These are phyloP conservation scores for Oldenlandia corymbosa DNA, from an alignment of 257 asterid genomes.

Conservation along the genomic window DNA sequence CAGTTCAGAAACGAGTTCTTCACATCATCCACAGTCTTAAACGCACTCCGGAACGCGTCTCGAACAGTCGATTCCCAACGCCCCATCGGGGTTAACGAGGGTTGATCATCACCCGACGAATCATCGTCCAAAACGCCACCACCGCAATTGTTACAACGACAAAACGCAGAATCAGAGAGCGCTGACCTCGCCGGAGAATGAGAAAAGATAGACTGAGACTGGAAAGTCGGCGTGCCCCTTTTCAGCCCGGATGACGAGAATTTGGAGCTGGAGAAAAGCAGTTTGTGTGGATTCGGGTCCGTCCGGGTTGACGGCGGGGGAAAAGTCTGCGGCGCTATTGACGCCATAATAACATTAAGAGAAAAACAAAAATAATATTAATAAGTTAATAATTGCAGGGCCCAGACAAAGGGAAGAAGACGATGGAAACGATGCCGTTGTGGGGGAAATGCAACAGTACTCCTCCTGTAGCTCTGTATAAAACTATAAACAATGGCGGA, in stretches of 20 bases:
- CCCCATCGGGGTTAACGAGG: constrained; percentile 23
- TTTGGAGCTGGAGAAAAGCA: constrained; percentile 29
- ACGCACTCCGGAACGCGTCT: constrained; percentile 50
- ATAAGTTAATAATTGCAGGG: too few relatives aligned
- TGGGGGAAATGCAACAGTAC: neutral
- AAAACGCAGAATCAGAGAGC: constrained; percentile 30
- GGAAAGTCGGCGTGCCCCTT: constrained; percentile 28
- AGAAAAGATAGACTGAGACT: constrained; percentile 13
- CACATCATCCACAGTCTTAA: constrained; percentile 44
- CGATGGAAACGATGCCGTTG: constrained; percentile 11
- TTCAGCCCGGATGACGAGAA: constrained; percentile 31
- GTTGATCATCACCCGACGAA: constrained; percentile 23
- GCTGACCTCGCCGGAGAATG: constrained; percentile 38
- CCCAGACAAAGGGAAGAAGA: neutral
- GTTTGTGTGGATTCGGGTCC: constrained; percentile 32
- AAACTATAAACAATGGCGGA: neutral
- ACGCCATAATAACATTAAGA: constrained; percentile 44
- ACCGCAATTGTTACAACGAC: constrained; percentile 51
- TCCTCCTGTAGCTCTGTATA: neutral
- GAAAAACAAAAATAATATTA: too few relatives aligned
- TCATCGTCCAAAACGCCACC: constrained; percentile 33
- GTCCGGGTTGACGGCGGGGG: constrained; percentile 36
- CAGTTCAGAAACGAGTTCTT: constrained; percentile 34
- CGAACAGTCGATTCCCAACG: constrained; percentile 65
- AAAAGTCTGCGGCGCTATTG: constrained; percentile 53